phyloP scores from a whole-genome alignment of 768 basidiomycete species.

The Tylopilus plumbeoviolaceoides region DNA sequence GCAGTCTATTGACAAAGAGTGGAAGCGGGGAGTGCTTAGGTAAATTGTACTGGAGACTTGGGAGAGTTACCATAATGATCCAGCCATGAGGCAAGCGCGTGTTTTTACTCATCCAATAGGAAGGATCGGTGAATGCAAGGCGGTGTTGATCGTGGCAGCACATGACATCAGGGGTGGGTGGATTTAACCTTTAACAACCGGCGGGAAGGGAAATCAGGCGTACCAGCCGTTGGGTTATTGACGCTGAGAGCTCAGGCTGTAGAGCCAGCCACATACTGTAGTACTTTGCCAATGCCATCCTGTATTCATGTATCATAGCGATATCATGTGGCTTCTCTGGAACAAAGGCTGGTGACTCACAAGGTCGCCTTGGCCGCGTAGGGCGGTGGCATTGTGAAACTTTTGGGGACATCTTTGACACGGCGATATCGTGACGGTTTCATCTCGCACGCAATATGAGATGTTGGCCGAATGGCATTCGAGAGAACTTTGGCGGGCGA shows the following conservation, averaged over 20 bases:
- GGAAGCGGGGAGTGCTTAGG: not conserved
- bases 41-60: conserved; percentile 5
- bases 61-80: conserved; percentile 11
- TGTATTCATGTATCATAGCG: conserved; percentile 8
- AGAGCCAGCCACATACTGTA: conserved; percentile 1
- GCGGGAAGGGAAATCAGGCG: conserved; percentile 9
- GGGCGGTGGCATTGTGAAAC: not conserved
- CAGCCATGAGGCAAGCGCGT: conserved; percentile 30
- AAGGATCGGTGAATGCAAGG: conserved; percentile 5
- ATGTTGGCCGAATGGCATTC: no score
- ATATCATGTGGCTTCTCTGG: not conserved
- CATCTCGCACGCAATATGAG: not conserved
- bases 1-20: not conserved
- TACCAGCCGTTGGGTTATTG: no score
- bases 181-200: conserved; percentile 22
- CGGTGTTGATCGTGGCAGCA: conserved; percentile 12
- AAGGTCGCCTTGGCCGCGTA: not conserved
- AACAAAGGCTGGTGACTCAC: not conserved
- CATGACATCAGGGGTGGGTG: conserved; percentile 17
- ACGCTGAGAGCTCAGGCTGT: no score
- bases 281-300: conserved; percentile 11
- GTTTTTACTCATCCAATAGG: conserved; percentile 5
- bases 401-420: not conserved
- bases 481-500: not conserved
- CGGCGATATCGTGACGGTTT: conserved; percentile 1